Base-by-base conservation (phyloP, 1,284 basidiomycete genomes). In the Malassezia dermatis region DNA sequence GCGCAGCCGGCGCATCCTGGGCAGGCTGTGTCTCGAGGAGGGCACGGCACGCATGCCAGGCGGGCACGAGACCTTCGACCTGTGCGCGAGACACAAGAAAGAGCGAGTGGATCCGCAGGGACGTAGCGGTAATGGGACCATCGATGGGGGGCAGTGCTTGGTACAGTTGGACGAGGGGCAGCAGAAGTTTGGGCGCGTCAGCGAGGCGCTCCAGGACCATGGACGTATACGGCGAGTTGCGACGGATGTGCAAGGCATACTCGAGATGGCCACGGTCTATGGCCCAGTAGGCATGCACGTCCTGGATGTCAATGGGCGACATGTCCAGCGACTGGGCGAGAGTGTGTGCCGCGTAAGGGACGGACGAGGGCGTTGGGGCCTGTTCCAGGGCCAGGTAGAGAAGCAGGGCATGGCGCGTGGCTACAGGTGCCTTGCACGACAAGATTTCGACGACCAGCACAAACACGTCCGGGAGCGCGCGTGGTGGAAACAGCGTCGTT, bases 371-470 rank as follows among this genome's bases (percentile, higher is more conserved):
- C 2, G 21, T 13, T 8, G 28, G 23, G 11, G 28, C 35, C 17
- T 21, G 35, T 24, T 57, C 55, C 12, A 32, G 39, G 8, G n/a
- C 44, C 5, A 57, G 43, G 21, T 57, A 57, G 34, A 52, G 51
- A 2, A 57, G 10, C 7, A 57, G 50, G 17, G 49, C 44, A 10
- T 42, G 23, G 12, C 47, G 28, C 11, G 13, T 10, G 3, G 8
- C 6, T 6, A n/a, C 41, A 4, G n/a, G 43, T 2, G 28, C 19
- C 3, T 26, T 24, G 17, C 28, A 15, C 12, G 55, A 48, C 10
- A 57, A 30, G 24, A 57, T 42, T 27, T 51, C 49, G 4, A 48
- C 55, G 7, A 57, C 31, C 10, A 57, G 35, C 17, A 57, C 50
- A 27, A 35, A 52, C 8, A 41, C 19, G 24, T 52, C 39, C 2